Evolutionary conservation across 2,329 filamentous ascomycete species (phyloP), one percentile per base, ranked within the genome.

Genomic region (Neofusicoccum umdonicola): DNA sequence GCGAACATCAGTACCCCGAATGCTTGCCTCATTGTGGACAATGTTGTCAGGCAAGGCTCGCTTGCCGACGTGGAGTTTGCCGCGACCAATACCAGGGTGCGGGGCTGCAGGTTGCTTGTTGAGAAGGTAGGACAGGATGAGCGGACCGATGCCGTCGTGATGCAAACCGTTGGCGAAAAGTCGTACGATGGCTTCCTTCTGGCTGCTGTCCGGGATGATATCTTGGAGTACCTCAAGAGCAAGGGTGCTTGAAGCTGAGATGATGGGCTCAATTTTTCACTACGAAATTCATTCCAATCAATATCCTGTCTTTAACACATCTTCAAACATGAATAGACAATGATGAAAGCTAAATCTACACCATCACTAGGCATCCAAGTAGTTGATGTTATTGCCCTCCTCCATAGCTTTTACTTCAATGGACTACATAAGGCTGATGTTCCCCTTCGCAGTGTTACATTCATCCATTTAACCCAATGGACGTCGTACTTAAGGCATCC

Each of bases 21-120:
- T 0, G 79, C 80, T 0, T 76, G 72, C 8, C 75, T 86, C 34
- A 79, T 81, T 47, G 78, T 85, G 2, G 83, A 86, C 70, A 84
- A 85, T 70, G 80, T 84, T 3, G 80, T 85, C 8, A 68, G 75
- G 58, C 73, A 73, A 52, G 79, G 79, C 15, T 66, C 71, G 66
- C 65, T 83, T 34, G 76, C 76, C 22, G 67, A 74, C 13, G 69
- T 69, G 13, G 66, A 70, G 34, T 50, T 41, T 35, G 69, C 68
- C 19, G 51, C 54, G 17, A 66, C 67, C 1, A 69, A 77, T 66
- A 58, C 66, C 8, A 66, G 69, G n/a, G 64, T 76, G 54, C 64
- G 62, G 17, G 76, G 76, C 70, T 78, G 72, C 41, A 72, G 77
- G 68, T 67, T 69, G 56, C 73, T 81, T 13, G 74, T 83, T 22